phyloP scores from a whole-genome alignment of 768 basidiomycete genomes.

The Phaeotremella fagi region DNA sequence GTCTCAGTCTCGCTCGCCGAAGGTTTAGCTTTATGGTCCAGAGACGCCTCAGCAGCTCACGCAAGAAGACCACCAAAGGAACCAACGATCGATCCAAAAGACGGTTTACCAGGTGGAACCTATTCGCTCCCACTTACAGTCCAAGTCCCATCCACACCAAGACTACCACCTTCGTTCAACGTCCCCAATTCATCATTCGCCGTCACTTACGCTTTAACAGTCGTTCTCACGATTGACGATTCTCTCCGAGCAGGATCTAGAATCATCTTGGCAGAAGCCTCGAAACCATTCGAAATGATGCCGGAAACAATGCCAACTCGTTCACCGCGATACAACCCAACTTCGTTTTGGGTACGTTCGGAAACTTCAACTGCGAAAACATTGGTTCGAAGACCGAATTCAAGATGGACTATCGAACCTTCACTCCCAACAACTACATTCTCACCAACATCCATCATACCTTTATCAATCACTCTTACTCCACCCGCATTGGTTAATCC shows the following conservation, averaged over 20 bases:
- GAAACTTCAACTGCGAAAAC: slow-evolving; percentile 11
- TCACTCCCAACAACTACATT: slow-evolving; percentile 37
- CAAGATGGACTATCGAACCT: slow-evolving; percentile 33
- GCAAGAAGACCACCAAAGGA: slow-evolving; percentile 13
- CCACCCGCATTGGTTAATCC: too few relatives aligned
- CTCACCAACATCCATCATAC: slow-evolving; percentile 38
- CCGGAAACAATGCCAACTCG: slow-evolving; percentile 39
- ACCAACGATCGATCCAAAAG: slow-evolving; percentile 16
- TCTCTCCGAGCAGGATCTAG: slow-evolving; percentile 17
- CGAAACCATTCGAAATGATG: slow-evolving; percentile 42
- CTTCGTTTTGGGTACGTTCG: slow-evolving; percentile 25
- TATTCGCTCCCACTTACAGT: slow-evolving; percentile 42
- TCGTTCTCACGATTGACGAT: slow-evolving; percentile 35
- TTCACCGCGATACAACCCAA: slow-evolving; percentile 21
- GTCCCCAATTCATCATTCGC: slow-evolving; percentile 29
- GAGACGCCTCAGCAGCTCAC: slow-evolving; percentile 33
- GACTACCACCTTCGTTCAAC: slow-evolving; percentile 36
- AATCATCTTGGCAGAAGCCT: slow-evolving; percentile 25
- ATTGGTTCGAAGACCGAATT: slow-evolving; percentile 1
- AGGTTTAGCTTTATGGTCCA: slow-evolving; percentile 36
- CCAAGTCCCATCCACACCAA: slow-evolving; percentile 37
- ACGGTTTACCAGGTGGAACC: slow-evolving; percentile 35
- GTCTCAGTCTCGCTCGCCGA: slow-evolving; percentile 41
- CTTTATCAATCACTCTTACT: slow-evolving; percentile 24
- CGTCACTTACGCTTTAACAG: slow-evolving; percentile 38